Base-by-base conservation (phyloP, 2,329 filamentous ascomycete genomes). In the Aspergillus aculeatus region DNA sequence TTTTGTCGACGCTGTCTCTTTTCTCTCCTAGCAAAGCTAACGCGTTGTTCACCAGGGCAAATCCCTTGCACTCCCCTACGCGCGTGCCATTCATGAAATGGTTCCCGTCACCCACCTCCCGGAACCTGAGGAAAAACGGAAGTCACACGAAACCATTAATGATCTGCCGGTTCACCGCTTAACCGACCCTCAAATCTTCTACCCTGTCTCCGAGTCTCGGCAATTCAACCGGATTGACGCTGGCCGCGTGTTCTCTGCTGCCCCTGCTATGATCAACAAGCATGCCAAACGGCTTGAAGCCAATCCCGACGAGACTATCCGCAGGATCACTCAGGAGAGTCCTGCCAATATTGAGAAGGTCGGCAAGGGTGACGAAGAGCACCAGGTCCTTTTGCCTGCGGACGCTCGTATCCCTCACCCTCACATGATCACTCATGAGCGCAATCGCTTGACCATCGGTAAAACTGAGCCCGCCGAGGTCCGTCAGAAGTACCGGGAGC, bases 61-160 rank as follows among this genome's bases (percentile, higher is more conserved):
- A 80, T 83, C 81, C 61, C 78, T 96, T 41, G 92, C 92, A 2
- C 83, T 80, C 26, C 88, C 91, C 12, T 97, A 97, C 75, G 83
- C 89, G 24, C 84, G 84, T 59, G 90, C 92, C 11, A 82, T 98
- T 24, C 81, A 91, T 67, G 78, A 80, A 35, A 96, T 97, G 92
- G 80, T 98, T 5, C 92, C 92, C 2, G 83, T 83, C 57, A 90
- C 86, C n/a, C 78, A 78, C 4, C 77, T 82, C 61, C 56, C 57
- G 16, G n/a, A 57, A 5, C 69, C 72, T 50, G 62, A 73, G 26
- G 69, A 77, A 54, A 74, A 75, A 7, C 77, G 77, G 29, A 64
- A 69, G 1, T 70, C 73, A 9, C 85, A 88, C 69, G 86, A 89
- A 73, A 78, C 82, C 24, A 86, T 88, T 70, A 88, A 88, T 68